Percentiles rank a stretch among this genome's conserved stretches.
Evolutionary conservation across 306 rosid species (phyloP).

Genomic region (Fragaria nilgerrensis): DNA sequence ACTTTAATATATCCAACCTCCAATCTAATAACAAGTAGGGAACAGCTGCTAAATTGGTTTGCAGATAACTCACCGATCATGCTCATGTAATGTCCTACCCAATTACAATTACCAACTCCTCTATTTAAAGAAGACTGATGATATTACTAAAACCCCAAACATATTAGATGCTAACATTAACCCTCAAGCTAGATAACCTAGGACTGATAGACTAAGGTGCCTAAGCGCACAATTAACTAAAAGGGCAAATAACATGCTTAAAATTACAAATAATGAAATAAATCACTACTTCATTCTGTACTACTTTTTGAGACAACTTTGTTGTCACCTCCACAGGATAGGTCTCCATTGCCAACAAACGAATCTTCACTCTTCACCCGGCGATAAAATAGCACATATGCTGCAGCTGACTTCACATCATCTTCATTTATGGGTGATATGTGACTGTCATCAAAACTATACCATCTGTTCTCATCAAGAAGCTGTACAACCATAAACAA

Average conservation of each 20-base stretch:
- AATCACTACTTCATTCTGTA: not conserved
- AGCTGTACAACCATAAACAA: constrained; percentile 49
- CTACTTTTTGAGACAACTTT: constrained; percentile 23
- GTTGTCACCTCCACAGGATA: constrained; percentile 29
- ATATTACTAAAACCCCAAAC: not conserved
- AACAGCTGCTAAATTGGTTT: too few species aligned
- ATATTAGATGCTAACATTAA: not conserved
- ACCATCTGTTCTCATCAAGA: constrained; percentile 90
- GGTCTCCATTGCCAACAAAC: constrained; percentile 52
- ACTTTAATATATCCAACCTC: too few species aligned
- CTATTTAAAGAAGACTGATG: too few species aligned
- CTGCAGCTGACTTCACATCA: constrained; percentile 86
- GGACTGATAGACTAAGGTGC: not conserved
- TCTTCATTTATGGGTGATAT: constrained; percentile 87
- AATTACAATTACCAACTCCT: too few species aligned
- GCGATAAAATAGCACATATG: constrained; percentile 92
- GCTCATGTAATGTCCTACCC: too few species aligned
- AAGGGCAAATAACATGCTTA: not conserved
- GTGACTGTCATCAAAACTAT: constrained; percentile 89
- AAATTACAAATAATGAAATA: not conserved
- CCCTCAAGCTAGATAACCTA: not conserved
- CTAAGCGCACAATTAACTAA: not conserved
- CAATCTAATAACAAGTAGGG: too few species aligned
- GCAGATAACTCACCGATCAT: too few species aligned
- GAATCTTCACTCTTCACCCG: constrained; percentile 66